phyloP scores from a whole-genome alignment of 352 stramenopile genomes.

The Thalassiosira exigua region DNA sequence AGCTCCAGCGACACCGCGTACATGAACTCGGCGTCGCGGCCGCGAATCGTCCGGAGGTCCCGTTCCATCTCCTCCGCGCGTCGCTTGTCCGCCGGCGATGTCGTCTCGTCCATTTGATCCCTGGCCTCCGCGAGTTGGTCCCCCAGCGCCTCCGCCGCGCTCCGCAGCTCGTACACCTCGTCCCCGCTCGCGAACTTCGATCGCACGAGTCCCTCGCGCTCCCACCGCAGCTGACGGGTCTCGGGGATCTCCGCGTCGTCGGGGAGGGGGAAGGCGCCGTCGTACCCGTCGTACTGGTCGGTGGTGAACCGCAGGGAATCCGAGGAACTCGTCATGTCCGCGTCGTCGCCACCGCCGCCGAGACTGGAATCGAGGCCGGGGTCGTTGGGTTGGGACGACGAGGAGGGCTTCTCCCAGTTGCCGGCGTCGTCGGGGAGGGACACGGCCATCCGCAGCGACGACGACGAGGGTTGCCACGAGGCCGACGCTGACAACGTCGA shows the following conservation, averaged over 20 bases:
- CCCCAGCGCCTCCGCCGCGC: slow-evolving; percentile 49
- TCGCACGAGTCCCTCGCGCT: slow-evolving; percentile 25
- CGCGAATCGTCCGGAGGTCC: slow-evolving; percentile 54
- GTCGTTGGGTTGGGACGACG: neutral
- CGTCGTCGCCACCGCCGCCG: neutral
- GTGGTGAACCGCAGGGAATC: slow-evolving; percentile 7
- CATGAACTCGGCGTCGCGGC: slow-evolving; percentile 75
- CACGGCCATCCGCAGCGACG: neutral
- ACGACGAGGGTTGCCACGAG: neutral
- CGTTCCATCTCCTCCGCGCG: slow-evolving; percentile 45
- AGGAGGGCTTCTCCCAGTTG: neutral
- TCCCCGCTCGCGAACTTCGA: slow-evolving; percentile 67
- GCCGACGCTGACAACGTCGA: neutral
- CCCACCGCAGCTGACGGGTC: slow-evolving; percentile 22
- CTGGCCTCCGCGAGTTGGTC: slow-evolving; percentile 50
- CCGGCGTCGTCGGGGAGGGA: slow-evolving; percentile 7
- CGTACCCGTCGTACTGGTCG: slow-evolving; percentile 24
- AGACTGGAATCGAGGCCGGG: neutral
- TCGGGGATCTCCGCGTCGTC: slow-evolving; percentile 35
- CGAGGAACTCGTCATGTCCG: slow-evolving; percentile 2
- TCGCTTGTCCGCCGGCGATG: neutral
- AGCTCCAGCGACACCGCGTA: slow-evolving; percentile 61
- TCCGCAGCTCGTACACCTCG: slow-evolving; percentile 61
- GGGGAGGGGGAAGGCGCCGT: slow-evolving; percentile 12
- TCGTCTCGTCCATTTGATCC: neutral